Evolutionary conservation across 257 asterid species (phyloP).

Genomic region (Solanum chiquidenum): DNA sequence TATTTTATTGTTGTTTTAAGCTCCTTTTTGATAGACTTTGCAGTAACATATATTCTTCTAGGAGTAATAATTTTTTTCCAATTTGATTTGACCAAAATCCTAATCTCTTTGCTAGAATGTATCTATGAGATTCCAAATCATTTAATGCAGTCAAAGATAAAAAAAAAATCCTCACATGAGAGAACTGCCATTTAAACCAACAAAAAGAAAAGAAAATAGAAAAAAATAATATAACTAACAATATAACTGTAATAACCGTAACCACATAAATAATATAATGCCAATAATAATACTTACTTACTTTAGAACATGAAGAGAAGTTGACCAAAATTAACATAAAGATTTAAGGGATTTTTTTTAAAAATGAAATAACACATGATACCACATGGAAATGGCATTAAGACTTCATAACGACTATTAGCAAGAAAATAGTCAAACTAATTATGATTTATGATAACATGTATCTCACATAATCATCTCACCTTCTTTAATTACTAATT

Average conservation of each 20-base stretch:
- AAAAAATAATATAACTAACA: not conserved
- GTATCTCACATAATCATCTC: not conserved
- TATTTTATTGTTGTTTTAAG: too few relatives aligned
- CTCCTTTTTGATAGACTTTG: too few relatives aligned
- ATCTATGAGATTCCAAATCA: not conserved
- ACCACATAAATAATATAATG: not conserved
- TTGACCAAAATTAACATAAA: constrained; percentile 15
- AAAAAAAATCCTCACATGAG: not conserved
- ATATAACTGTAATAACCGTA: not conserved
- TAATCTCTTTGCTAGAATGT: not conserved
- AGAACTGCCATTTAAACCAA: not conserved
- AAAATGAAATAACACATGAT: constrained; percentile 37
- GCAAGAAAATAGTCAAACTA: constrained; percentile 29
- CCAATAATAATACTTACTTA: not conserved
- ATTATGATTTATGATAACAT: not conserved
- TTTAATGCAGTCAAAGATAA: not conserved
- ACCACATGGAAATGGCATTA: constrained; percentile 56
- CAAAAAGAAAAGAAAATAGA: not conserved
- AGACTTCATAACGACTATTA: constrained; percentile 10
- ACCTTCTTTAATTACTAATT: not conserved
- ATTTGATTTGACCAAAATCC: not conserved
- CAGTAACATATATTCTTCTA: too few relatives aligned
- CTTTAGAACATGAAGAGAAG: constrained; percentile 7
- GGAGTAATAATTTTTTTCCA: too few relatives aligned
- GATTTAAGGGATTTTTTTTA: not conserved